Base-by-base conservation (phyloP, 495 filamentous ascomycete genomes). In the Aspergillus cavernicola region DNA sequence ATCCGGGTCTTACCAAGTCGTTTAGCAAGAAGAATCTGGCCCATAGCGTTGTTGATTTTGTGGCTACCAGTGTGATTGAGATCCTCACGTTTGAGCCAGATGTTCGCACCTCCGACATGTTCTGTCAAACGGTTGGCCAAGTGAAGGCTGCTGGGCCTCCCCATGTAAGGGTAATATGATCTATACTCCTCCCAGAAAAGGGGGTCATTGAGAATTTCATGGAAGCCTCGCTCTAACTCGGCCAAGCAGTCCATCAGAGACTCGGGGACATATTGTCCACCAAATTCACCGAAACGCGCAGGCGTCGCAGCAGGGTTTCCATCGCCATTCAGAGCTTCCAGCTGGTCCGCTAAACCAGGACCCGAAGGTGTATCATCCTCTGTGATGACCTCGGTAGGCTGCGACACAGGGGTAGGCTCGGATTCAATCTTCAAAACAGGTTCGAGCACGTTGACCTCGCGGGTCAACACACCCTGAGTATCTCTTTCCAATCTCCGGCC, bases 241-340 rank as follows among this genome's bases (percentile, higher is more conserved):
- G 84, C 82, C 57, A 99, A 75, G 64, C 93, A 97, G 71, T 96
- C 92, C 91, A 97, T 97, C 24, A 99, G 80, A 6, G 91, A 91
- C 71, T 99, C 93, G 1, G 93, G 95, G 0, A 99, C 92, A 62
- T 97, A 99, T 68, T 97, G 93, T n/a, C 93, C 93, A 59, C 93
- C 93, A 58, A 96, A 99, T 68, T 96, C 89, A 52, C 93, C 93
- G 62, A 99, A 99, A 12, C 92, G 85, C 46, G 88, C 81, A 3
- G 92, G 90, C 28, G 87, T 74, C 49, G 81, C 80, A 31, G 68
- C 73, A 42, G 69, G 55, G 37, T 83, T 74, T 29, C 75, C 74
- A 15, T 61, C 62, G 19, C 70, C 70, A 43, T 90, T 91, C 4
- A 90, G 67, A 9, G 88, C 85, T 47, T 87, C 85, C 19, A 92